Conservation (phyloP, 768 basidiomycete genomes). For the Pholiota molesta region DNA sequence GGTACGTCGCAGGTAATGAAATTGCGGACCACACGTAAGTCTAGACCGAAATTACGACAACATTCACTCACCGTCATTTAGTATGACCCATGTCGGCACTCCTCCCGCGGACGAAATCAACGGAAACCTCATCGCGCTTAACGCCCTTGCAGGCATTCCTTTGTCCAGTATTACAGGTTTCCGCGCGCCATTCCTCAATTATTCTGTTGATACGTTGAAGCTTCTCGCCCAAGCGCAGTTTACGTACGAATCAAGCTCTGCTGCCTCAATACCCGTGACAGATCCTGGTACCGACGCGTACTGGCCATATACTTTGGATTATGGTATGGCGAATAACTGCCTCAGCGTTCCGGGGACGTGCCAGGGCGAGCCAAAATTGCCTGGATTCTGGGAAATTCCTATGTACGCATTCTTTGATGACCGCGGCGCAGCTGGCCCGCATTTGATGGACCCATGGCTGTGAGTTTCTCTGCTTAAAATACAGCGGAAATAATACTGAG, state of each 20-base stretch:
- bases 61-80: conserved; percentile 24
- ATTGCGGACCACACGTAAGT: conserved; percentile 79
- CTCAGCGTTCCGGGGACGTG: conserved; percentile 56
- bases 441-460: conserved; percentile 88
- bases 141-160: conserved; percentile 79
- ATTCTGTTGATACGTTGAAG: conserved; percentile 62
- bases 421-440: conserved; percentile 53
- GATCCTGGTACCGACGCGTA: conserved; percentile 70
- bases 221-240: conserved; percentile 58
- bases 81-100: conserved; percentile 77
- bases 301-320: conserved; percentile 84
- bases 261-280: conserved; percentile 66
- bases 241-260: conserved; percentile 70
- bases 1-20: conserved; percentile 83
- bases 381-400: conserved; percentile 85
- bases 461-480: conserved; percentile 34
- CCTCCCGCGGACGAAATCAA: conserved; percentile 69
- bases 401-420: conserved; percentile 81
- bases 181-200: conserved; percentile 78
- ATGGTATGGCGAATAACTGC: conserved; percentile 82
- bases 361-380: conserved; percentile 69
- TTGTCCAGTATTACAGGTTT: conserved; percentile 66
- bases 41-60: not conserved
- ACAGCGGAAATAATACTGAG: not conserved
- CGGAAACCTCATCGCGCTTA: conserved; percentile 79